Conservation (phyloP, 768 basidiomycete species). For the Termitomyces sp. region DNA sequence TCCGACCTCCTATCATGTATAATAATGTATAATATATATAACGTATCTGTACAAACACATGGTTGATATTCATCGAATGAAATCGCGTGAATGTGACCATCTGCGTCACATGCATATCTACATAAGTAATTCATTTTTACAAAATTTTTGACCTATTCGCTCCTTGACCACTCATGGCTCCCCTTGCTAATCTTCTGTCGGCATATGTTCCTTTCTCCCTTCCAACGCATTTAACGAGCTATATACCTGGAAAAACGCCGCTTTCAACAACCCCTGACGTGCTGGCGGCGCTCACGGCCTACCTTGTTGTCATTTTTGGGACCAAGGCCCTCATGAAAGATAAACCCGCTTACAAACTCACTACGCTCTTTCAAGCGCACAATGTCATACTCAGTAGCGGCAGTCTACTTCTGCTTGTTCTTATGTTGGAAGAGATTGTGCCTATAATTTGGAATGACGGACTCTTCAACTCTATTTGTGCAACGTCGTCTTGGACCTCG, state of each 20-base stretch:
- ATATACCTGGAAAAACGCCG: constrained; percentile 72
- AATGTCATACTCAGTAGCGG: constrained; percentile 85
- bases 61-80: not conserved
- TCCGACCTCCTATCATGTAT: no score
- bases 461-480: constrained; percentile 74
- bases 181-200: constrained; percentile 70
- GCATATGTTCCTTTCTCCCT: constrained; percentile 50
- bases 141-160: constrained; percentile 15
- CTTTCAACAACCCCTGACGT: constrained; percentile 80
- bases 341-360: constrained; percentile 67
- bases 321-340: constrained; percentile 81
- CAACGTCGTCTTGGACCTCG: constrained; percentile 74
- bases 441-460: constrained; percentile 74
- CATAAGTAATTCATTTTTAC: constrained; percentile 5
- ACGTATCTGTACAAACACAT: constrained; percentile 6
- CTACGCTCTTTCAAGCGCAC: constrained; percentile 81
- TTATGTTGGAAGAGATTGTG: constrained; percentile 89
- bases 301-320: constrained; percentile 87
- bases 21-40: no score
- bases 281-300: constrained; percentile 59
- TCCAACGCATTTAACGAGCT: constrained; percentile 52
- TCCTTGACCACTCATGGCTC: constrained; percentile 44
- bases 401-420: constrained; percentile 74
- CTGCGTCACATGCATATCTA: constrained; percentile 9
- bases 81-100: constrained; percentile 12